Evolutionary conservation across 2,329 filamentous ascomycete genomes (phyloP).

Genomic region (Monosporascus cannonballus): DNA sequence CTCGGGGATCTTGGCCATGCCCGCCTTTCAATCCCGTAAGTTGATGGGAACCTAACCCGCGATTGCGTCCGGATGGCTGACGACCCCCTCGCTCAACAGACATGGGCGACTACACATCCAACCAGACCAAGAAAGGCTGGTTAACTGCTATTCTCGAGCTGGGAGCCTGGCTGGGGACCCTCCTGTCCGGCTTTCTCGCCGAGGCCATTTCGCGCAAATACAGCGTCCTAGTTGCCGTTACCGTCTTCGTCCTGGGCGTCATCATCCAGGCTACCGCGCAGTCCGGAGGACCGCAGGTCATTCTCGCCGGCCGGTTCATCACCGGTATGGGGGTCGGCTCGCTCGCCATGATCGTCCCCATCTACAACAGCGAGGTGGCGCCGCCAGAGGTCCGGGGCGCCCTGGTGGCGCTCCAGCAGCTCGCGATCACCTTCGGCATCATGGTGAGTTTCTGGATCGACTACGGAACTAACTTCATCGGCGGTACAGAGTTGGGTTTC

Average conservation of each 20-base stretch:
- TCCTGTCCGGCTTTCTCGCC: conserved; percentile 66
- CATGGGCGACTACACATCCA: conserved; percentile 48
- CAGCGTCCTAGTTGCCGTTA: conserved; percentile 58
- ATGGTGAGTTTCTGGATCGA: conserved; percentile 61
- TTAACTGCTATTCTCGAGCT: conserved; percentile 65
- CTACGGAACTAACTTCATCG: conserved; percentile 61
- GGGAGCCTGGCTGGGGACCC: conserved; percentile 69
- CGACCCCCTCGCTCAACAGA: conserved; percentile 27
- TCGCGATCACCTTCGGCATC: conserved; percentile 54
- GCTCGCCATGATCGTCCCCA: conserved; percentile 60
- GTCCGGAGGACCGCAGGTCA: conserved; percentile 47
- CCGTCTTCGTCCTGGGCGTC: conserved; percentile 65
- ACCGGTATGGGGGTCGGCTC: conserved; percentile 67
- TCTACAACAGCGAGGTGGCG: conserved; percentile 43
- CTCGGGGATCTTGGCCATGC: conserved; percentile 59
- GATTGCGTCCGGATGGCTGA: background rate
- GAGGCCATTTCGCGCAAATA: conserved; percentile 65
- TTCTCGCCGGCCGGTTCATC: conserved; percentile 66
- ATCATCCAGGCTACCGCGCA: conserved; percentile 61
- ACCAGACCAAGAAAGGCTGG: conserved; percentile 52
- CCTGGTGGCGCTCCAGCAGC: conserved; percentile 41
- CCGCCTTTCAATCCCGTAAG: conserved; percentile 44
- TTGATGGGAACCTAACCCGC: conserved; percentile 1
- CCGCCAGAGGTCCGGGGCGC: conserved; percentile 36
- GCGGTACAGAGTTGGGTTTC: conserved; percentile 34